Evolutionary conservation across 2,329 filamentous ascomycete species (phyloP).

Genomic region (Annulohypoxylon truncatum): DNA sequence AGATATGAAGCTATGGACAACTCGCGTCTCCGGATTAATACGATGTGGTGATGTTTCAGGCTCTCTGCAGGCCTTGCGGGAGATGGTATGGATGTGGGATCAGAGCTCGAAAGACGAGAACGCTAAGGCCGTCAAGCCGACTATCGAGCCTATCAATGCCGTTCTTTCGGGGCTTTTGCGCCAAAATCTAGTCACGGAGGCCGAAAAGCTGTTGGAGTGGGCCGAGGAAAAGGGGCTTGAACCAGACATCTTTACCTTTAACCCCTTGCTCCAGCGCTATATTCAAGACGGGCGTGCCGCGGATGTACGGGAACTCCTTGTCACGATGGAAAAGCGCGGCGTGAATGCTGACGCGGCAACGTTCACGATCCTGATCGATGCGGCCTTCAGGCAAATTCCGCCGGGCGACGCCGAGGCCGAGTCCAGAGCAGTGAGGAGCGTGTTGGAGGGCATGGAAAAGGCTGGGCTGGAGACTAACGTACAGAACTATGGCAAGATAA

Average conservation of each 20-base stretch:
- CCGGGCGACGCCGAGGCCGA: constrained; percentile 59
- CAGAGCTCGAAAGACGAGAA: constrained; percentile 51
- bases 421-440: constrained; percentile 60
- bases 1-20: constrained; percentile 76
- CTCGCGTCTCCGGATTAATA: constrained; percentile 74
- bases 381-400: constrained; percentile 59
- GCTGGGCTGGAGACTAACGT: constrained; percentile 69
- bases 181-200: constrained; percentile 59
- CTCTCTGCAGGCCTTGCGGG: constrained; percentile 72
- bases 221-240: constrained; percentile 65
- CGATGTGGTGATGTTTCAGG: constrained; percentile 62
- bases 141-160: constrained; percentile 75
- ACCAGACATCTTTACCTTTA: constrained; percentile 72
- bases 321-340: constrained; percentile 67
- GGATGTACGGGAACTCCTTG: constrained; percentile 65
- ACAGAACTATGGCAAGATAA: constrained; percentile 75
- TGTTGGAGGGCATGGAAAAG: constrained; percentile 68
- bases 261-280: constrained; percentile 73
- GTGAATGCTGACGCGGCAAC: constrained; percentile 74
- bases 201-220: constrained; percentile 68
- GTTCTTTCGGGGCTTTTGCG: constrained; percentile 72
- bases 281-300: constrained; percentile 61
- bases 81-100: constrained; percentile 74
- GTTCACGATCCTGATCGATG: constrained; percentile 77
- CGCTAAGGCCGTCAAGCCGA: constrained; percentile 64